phyloP scores from a whole-genome alignment of 1,139 yeast genomes.

The Geotrichum candidum region DNA sequence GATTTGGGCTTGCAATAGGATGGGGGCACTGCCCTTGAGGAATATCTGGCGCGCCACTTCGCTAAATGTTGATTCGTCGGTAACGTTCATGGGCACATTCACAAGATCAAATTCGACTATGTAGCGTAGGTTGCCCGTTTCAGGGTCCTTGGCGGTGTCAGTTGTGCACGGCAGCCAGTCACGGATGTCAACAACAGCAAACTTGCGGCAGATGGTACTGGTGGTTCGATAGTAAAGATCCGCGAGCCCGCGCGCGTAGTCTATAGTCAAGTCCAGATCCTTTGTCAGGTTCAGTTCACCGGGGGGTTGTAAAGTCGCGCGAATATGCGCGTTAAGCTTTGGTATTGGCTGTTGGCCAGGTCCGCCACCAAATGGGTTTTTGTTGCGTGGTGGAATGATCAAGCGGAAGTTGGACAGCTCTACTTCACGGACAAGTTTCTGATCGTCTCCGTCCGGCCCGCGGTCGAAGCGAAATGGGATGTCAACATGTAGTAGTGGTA shows the following conservation, averaged over 20 bases:
- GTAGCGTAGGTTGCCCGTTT: constrained; percentile 15
- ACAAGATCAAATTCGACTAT: constrained; percentile 28
- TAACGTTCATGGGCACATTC: constrained; percentile 31
- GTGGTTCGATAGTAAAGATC: constrained; percentile 21
- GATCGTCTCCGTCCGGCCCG: constrained; percentile 17
- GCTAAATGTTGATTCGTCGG: constrained; percentile 29
- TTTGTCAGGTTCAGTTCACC: constrained; percentile 19
- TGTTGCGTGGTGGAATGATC: constrained; percentile 19
- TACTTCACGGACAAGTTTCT: constrained; percentile 24
- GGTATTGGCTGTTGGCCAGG: constrained; percentile 20
- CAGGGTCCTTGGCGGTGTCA: constrained; percentile 8
- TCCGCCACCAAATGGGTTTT: constrained; percentile 21
- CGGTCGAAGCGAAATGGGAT: constrained; percentile 7
- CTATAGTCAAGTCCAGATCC: constrained; percentile 19
- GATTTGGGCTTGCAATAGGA: constrained; percentile 31
- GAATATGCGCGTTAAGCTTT: constrained; percentile 24
- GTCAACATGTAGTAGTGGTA: constrained; percentile 4
- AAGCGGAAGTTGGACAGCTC: constrained; percentile 24
- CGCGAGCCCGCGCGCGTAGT: constrained; percentile 30
- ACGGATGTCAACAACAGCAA: constrained; percentile 30
- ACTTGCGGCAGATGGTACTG: constrained; percentile 24
- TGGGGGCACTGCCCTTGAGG: constrained; percentile 27
- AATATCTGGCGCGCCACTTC: constrained; percentile 29
- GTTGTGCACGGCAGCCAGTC: constrained; percentile 36
- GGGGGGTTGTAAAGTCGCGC: constrained; percentile 24